A percentile compares a stretch with the other conserved stretches of the same genome.
phyloP scores from a whole-genome alignment of 768 basidiomycete species.

The Lactifluus piperatus region DNA sequence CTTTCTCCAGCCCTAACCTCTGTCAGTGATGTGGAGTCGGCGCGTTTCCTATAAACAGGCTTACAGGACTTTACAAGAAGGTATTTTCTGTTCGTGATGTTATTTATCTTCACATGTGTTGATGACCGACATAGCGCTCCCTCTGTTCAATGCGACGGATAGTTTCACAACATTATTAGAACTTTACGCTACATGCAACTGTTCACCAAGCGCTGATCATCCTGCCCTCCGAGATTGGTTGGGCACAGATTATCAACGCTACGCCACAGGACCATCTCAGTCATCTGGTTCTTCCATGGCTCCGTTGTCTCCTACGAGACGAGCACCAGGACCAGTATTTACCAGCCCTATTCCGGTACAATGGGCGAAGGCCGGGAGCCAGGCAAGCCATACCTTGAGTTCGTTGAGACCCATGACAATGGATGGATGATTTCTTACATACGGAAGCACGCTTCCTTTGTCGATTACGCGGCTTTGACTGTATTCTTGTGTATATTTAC shows the following conservation, averaged over 20 bases:
- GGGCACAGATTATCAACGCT: neutral
- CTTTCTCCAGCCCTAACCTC: neutral
- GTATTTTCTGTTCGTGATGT: neutral
- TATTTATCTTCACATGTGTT: neutral
- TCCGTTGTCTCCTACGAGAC: neutral
- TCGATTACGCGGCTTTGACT: neutral
- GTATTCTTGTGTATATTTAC: constrained; percentile 1
- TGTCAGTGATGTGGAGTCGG: constrained; percentile 41
- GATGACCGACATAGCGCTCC: constrained; percentile 6
- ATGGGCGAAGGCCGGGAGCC: constrained; percentile 5
- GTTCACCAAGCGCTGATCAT: constrained; percentile 6
- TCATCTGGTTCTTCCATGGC: neutral
- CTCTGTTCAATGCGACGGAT: constrained; percentile 15
- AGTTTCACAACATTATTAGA: constrained; percentile 13
- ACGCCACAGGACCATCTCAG: neutral
- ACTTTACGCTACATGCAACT: constrained; percentile 12
- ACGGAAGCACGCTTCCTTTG: neutral
- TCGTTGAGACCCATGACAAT: constrained; percentile 2
- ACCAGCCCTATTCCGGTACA: neutral
- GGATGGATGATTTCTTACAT: constrained; percentile 1
- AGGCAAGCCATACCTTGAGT: constrained; percentile 3
- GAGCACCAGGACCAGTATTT: neutral
- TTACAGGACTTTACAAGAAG: constrained; percentile 17
- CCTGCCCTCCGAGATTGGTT: constrained; percentile 12
- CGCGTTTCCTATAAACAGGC: constrained; percentile 34